Evolutionary conservation across 2,329 filamentous ascomycete genomes (phyloP), one percentile per base, ranked within the genome.

Genomic region (Aspergillus fumigatus): DNA sequence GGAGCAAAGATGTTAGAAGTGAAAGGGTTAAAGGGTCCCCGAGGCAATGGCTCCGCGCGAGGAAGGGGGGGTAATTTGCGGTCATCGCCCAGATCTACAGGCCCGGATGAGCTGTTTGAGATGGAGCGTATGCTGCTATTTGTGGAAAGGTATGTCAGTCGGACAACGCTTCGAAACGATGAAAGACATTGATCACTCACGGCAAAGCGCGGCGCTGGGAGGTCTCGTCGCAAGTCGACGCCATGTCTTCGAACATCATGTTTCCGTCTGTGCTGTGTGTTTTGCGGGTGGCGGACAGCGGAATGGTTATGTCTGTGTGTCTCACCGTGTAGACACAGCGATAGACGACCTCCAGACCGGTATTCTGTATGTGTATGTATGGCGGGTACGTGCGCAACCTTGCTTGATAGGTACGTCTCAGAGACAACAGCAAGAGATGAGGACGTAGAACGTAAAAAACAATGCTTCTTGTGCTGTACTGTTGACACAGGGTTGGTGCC

Each of bases 1-100:
- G 70, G 70, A 41, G 65, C 61, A 50, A 70, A 62, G 19, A 63
- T 52, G 14, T 64, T 70, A 29, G 64, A 57, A 6, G 65, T 65
- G 62, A 74, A 72, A 1, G 68, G 69, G 48, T 70, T 73, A 63
- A 75, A 75, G 21, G 72, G 70, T 7, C 73, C 73, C 21, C 71
- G 70, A 47, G 72, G 73, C 50, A 73, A 51, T 41, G 73, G 73
- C 51, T 74, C 69, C 40, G 69, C 68, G 21, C 66, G 70, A 38
- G 73, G 73, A 3, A 75, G 67, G 48, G 73, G 73, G 54, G 73
- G 73, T 47, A 75, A 56, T 27, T 70, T 69, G 50, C 72, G 71
- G 58, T 72, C 71, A 32, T 72, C 69, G 14, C 66, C 67, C 53
- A 73, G 53, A 19, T 69, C 68, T 51, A 58, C 53, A 50, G 67